phyloP scores from a whole-genome alignment of 129 eudicot species.

The Logfia minima region DNA sequence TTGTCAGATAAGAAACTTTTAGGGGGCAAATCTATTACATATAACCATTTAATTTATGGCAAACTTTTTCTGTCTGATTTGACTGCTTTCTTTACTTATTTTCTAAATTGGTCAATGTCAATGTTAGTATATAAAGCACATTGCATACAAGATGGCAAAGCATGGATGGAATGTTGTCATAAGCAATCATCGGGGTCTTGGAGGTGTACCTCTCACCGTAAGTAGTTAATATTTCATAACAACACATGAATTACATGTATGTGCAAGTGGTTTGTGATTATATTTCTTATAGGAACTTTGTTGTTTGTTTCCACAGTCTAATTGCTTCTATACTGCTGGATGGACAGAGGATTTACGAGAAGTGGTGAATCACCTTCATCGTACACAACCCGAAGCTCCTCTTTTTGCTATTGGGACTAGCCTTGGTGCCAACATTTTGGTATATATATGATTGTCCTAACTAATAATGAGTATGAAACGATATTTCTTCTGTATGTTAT shows the following conservation, averaged over 20 bases:
- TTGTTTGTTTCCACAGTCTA: slow-evolving; percentile 54
- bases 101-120: slow-evolving; percentile 3
- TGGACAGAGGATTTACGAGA: slow-evolving; percentile 80
- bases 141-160: slow-evolving; percentile 60
- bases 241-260: background rate
- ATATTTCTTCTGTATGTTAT: background rate
- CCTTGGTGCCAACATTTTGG: slow-evolving; percentile 91
- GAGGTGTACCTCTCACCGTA: slow-evolving; percentile 82
- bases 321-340: slow-evolving; percentile 76
- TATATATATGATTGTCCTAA: slow-evolving; percentile 16
- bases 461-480: background rate
- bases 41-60: too few relatives aligned
- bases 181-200: slow-evolving; percentile 87
- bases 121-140: slow-evolving; percentile 68
- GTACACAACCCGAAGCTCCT: slow-evolving; percentile 55
- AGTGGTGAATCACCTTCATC: slow-evolving; percentile 60
- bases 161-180: slow-evolving; percentile 81
- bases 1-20: too few relatives aligned
- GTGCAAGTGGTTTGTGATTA: background rate
- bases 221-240: slow-evolving; percentile 28
- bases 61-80: background rate
- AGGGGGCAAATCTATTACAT: too few relatives aligned
- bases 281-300: background rate
- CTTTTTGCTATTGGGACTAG: slow-evolving; percentile 75
- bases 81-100: background rate